Conservation (phyloP, 1,284 basidiomycete species). For the Puccinia horiana region DNA sequence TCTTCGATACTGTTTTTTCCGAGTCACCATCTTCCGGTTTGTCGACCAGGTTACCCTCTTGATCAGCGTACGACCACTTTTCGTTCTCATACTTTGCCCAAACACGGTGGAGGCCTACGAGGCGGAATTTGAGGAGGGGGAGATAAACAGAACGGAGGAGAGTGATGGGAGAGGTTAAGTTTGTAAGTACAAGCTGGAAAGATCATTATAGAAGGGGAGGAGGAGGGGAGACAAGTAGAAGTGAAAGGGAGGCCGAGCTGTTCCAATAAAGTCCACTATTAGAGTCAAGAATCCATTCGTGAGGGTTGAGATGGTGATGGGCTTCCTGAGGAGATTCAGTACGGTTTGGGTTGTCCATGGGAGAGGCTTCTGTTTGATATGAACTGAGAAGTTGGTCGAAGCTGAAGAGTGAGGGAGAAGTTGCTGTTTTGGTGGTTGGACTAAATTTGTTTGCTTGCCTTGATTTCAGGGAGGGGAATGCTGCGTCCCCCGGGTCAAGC, state of each 20-base stretch:
- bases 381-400: background rate
- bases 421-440: background rate
- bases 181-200: conserved; percentile 19
- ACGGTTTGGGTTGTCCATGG: background rate
- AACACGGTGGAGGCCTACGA: conserved; percentile 26
- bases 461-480: background rate
- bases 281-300: conserved; percentile 31
- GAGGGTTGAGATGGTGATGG: background rate
- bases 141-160: background rate
- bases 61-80: conserved; percentile 37
- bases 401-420: background rate
- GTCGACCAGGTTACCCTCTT: conserved; percentile 32
- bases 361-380: background rate
- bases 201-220: background rate
- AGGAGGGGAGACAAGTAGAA: background rate
- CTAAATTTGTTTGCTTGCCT: too few species aligned
- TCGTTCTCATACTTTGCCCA: conserved; percentile 40
- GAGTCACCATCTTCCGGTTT: background rate
- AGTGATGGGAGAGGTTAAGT: background rate
- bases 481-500: background rate
- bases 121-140: background rate
- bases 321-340: background rate
- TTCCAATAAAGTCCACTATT: conserved; percentile 47
- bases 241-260: conserved; percentile 44
- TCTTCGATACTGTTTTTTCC: background rate